These are phyloP conservation scores for Tylopilus felleus DNA, from an alignment of 768 basidiomycete genomes.

Conservation along the genomic window DNA sequence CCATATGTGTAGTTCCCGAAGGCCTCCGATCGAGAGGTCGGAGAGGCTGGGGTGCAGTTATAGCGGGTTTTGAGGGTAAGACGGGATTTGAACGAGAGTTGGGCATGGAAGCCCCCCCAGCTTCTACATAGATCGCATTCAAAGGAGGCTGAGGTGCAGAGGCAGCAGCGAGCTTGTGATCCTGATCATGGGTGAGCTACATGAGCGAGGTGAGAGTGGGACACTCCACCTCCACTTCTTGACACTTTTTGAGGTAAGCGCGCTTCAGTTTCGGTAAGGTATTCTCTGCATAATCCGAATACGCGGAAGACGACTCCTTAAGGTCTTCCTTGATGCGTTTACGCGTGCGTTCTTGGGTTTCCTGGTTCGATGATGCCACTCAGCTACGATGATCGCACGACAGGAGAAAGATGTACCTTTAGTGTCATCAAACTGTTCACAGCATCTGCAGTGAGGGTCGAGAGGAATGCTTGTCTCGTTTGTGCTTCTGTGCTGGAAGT, in stretches of 20 bases:
- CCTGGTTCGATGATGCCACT: slow-evolving; percentile 40
- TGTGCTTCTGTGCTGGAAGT: slow-evolving; percentile 66
- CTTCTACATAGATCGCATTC: slow-evolving; percentile 35
- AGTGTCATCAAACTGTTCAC: slow-evolving; percentile 63
- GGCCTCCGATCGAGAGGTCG: slow-evolving; percentile 73
- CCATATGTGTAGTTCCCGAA: slow-evolving; percentile 51
- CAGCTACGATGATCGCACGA: background rate
- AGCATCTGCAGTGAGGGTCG: slow-evolving; percentile 68
- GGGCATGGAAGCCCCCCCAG: slow-evolving; percentile 26
- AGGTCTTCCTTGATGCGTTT: slow-evolving; percentile 90
- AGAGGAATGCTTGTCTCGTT: slow-evolving; percentile 73
- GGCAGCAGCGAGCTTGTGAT: slow-evolving; percentile 53
- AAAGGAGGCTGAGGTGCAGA: slow-evolving; percentile 28
- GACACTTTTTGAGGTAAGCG: slow-evolving; percentile 78
- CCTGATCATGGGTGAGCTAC: slow-evolving; percentile 40
- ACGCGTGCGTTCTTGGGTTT: slow-evolving; percentile 88
- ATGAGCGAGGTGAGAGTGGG: slow-evolving; percentile 1
- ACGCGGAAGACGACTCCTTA: slow-evolving; percentile 70
- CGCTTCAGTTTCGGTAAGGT: slow-evolving; percentile 79
- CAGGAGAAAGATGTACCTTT: slow-evolving; percentile 45
- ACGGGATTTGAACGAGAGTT: slow-evolving; percentile 45
- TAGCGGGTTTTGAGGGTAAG: slow-evolving; percentile 47
- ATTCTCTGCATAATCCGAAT: slow-evolving; percentile 78
- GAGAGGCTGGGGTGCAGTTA: slow-evolving; percentile 71
- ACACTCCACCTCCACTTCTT: slow-evolving; percentile 73